Base-by-base conservation (phyloP, 805 yeast genomes). In the Lachancea waltii region DNA sequence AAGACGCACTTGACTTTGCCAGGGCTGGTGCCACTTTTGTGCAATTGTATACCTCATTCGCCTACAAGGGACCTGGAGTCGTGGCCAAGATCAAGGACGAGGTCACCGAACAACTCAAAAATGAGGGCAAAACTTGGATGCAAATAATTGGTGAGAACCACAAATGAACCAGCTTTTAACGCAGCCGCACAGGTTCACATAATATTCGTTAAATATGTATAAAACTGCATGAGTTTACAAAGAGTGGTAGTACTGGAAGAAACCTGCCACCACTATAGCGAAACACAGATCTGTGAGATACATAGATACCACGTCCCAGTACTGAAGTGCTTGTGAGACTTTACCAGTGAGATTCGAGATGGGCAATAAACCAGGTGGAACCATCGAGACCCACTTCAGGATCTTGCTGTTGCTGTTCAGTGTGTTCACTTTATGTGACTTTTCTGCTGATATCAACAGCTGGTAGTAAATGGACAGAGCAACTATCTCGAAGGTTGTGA, bases 11-110 rank as follows among this genome's bases (percentile, higher is more conserved):
- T 34, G 97, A 89, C 48, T 90, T 81, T 61, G 95, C 92, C 23
- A 77, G 76, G 53, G 95, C 96, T 1, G 97, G 97, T 41, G 97
- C 97, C 10, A 72, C 82, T n/a, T 84, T 79, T 57, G 77, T 90
- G 34, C 84, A 90, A 62, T 60, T 87, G 38, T 86, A 87, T 65
- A 89, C 97, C 3, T 78, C 94, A 1, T 85, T 85, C 60, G 96
- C 95, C 0, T 90, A 85, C 68, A 78, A 77, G 55, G 97, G 97
- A 1, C 96, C 97, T 1, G 95, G 95, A 2, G 66, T 85, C 37
- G 83, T 81, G 7, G 65, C 73, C 36, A 69, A 71, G 50, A 67
- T 82, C 44, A 76, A 78, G 44, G 72, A 72, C 43, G 85, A 77
- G 50, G 64, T 81, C 33, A 67, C 73, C 13, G 57, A 57, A 7